Percentiles rank a stretch among this genome's conserved stretches.
Evolutionary conservation across 345 rosid genomes (phyloP).

Genomic region (Gossypium sturtianum): DNA sequence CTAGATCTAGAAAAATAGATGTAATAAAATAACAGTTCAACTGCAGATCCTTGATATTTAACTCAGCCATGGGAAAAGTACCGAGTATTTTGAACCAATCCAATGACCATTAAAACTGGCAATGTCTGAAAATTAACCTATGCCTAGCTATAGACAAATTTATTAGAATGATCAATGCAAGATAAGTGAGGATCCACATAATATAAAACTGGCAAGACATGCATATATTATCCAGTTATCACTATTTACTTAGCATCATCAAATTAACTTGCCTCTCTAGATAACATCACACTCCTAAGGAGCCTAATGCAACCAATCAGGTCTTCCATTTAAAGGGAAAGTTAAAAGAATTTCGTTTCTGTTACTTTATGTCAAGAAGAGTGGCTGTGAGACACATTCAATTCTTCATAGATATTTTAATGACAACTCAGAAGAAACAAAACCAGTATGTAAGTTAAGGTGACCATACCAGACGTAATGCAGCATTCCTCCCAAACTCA

Average conservation of each 20-base stretch:
- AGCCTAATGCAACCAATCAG: not conserved
- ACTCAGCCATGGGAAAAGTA: not conserved
- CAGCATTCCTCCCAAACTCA: constrained; percentile 73
- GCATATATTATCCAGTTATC: not conserved
- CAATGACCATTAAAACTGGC: not conserved
- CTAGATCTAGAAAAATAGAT: not conserved
- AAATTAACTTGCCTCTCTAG: not conserved
- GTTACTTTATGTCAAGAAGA: not conserved
- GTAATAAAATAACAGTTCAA: not conserved
- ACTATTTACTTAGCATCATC: not conserved
- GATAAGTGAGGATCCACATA: not conserved
- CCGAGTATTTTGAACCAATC: not conserved
- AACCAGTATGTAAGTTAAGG: not conserved
- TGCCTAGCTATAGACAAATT: not conserved
- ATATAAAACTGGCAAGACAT: not conserved
- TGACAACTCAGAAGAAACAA: not conserved
- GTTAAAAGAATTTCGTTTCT: not conserved
- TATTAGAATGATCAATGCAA: not conserved
- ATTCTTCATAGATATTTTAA: not conserved
- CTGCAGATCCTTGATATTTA: not conserved
- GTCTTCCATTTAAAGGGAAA: not conserved
- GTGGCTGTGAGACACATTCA: not conserved
- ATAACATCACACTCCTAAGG: not conserved
- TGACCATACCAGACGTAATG: constrained; percentile 65
- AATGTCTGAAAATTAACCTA: not conserved